Evolutionary conservation across 2,329 filamentous ascomycete genomes (phyloP).

Genomic region (Aspergillus sp.): DNA sequence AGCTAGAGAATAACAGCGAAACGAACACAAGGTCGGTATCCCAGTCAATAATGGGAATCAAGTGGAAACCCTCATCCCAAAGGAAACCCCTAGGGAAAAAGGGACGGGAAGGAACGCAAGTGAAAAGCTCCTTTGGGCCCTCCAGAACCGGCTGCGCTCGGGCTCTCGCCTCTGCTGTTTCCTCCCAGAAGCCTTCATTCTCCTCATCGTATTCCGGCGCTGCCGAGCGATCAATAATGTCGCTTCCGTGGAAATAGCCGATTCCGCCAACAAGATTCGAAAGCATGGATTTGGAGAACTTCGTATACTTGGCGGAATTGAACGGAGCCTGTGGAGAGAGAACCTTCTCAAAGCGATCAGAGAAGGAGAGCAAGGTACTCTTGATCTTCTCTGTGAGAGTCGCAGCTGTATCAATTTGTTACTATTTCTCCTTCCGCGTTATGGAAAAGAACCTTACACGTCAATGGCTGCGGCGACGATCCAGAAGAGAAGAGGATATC

Average conservation of each 20-base stretch:
- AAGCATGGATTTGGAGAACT: constrained; percentile 81
- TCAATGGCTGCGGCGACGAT: constrained; percentile 49
- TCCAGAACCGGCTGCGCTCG: constrained; percentile 61
- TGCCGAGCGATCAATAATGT: constrained; percentile 81
- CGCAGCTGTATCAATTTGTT: constrained; percentile 33
- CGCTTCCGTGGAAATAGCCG: constrained; percentile 86
- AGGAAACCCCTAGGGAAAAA: constrained; percentile 96
- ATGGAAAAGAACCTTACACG: constrained; percentile 32
- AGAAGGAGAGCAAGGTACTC: constrained; percentile 58
- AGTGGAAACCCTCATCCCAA: constrained; percentile 97
- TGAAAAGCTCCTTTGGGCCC: constrained; percentile 81
- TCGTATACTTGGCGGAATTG: constrained; percentile 58
- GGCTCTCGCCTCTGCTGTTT: constrained; percentile 68
- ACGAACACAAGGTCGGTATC: constrained; percentile 70
- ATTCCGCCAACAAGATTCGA: constrained; percentile 91
- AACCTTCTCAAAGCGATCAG: constrained; percentile 61
- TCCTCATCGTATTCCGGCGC: constrained; percentile 92
- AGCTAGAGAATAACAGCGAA: not conserved
- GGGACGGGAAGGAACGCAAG: constrained; percentile 79
- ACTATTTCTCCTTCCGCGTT: constrained; percentile 1
- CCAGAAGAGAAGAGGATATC: constrained; percentile 82
- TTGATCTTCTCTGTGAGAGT: constrained; percentile 63
- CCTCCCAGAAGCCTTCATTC: constrained; percentile 91
- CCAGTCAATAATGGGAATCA: constrained; percentile 86
- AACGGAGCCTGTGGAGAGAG: constrained; percentile 72